These are phyloP conservation scores for Saturnispora besseyi DNA, from an alignment of 805 yeast species.

Conservation along the genomic window DNA sequence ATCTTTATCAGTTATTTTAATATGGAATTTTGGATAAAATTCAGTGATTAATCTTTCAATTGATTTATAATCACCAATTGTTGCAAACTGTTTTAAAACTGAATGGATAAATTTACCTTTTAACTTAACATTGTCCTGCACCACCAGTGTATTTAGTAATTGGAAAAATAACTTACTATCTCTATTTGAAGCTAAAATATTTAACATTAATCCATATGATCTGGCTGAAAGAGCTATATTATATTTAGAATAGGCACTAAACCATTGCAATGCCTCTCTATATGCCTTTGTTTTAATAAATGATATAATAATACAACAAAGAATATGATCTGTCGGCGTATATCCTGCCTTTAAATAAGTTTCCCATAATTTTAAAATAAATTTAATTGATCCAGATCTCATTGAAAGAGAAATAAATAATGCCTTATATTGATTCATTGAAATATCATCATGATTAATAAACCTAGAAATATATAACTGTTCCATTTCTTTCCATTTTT, in stretches of 20 bases:
- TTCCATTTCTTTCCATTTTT: slow-evolving; percentile 45
- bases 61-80: slow-evolving; percentile 20
- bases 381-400: slow-evolving; percentile 37
- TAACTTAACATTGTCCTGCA: slow-evolving; percentile 3
- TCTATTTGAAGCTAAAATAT: slow-evolving; percentile 29
- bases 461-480: slow-evolving; percentile 47
- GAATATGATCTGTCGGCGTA: slow-evolving; percentile 36
- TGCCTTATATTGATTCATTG: slow-evolving; percentile 42
- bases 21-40: slow-evolving; percentile 20
- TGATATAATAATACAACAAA: slow-evolving; percentile 38
- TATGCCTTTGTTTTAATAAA: slow-evolving; percentile 31
- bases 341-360: slow-evolving; percentile 37
- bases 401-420: slow-evolving; percentile 57
- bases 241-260: slow-evolving; percentile 27
- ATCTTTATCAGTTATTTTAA: slow-evolving; percentile 15
- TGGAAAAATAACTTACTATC: slow-evolving; percentile 30
- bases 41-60: slow-evolving; percentile 16
- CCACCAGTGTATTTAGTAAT: slow-evolving; percentile 24
- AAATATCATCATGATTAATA: slow-evolving; percentile 46
- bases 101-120: slow-evolving; percentile 10
- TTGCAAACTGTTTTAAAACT: slow-evolving; percentile 16
- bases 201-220: slow-evolving; percentile 30
- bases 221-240: slow-evolving; percentile 22
- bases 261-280: slow-evolving; percentile 30
- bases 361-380: slow-evolving; percentile 30